Percentiles rank a stretch among this genome's conserved stretches.
Conservation (phyloP, 768 basidiomycete genomes). For the Russula olivacea region DNA sequence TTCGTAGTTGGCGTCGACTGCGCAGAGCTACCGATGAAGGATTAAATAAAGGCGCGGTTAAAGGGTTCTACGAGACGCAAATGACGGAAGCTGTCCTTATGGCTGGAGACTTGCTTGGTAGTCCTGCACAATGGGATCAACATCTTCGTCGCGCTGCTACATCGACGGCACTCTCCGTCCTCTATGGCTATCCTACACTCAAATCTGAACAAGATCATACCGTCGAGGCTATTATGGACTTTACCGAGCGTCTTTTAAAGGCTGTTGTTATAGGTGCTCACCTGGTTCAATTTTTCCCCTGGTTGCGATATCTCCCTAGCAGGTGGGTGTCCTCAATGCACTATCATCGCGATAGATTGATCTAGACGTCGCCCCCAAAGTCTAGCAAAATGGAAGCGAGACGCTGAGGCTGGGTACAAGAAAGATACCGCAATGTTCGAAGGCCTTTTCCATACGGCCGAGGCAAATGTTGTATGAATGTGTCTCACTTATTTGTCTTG, state of each 20-base stretch:
- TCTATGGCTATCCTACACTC: background rate
- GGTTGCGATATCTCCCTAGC: background rate
- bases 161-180: background rate
- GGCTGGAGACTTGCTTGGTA: background rate
- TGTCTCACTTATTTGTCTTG: background rate
- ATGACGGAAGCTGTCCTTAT: background rate
- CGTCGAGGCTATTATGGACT: background rate
- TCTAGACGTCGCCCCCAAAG: background rate
- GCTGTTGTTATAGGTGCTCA: background rate
- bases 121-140: background rate
- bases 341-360: background rate
- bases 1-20: background rate
- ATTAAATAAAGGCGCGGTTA: background rate
- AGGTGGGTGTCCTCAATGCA: background rate
- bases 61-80: background rate
- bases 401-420: background rate
- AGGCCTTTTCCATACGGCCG: background rate
- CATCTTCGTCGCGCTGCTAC: background rate
- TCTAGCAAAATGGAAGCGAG: conserved; percentile 5
- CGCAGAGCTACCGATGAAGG: background rate
- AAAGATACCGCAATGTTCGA: conserved; percentile 4
- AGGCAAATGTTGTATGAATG: background rate
- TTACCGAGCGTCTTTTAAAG: background rate
- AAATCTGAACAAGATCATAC: background rate
- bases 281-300: background rate